Evolutionary conservation across 768 basidiomycete genomes (phyloP), one percentile per base, ranked within the genome.

Genomic region (Infundibulicybe gibba): DNA sequence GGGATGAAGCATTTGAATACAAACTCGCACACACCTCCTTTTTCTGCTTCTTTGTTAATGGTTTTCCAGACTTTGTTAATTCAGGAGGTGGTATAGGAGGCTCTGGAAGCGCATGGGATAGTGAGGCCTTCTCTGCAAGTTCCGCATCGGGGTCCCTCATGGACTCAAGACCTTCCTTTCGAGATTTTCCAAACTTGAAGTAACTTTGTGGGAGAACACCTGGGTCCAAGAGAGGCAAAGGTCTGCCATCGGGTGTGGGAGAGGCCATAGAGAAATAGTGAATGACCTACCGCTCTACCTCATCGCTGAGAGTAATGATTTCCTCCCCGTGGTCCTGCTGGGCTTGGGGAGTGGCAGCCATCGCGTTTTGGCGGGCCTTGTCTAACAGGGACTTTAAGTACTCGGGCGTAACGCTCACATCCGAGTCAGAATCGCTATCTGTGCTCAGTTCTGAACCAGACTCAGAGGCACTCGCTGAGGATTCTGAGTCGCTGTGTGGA

Each of bases 21-120:
- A 21, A 37, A 12, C 10, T 6, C 45, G 16, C 57, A 40, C 75
- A 39, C 54, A 90, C 89, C 52, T 79, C 83, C 64, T 84, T 89
- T 63, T 72, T 76, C 61, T 89, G 73, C 53, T 75, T 85, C 60
- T 81, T 90, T 12, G 85, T 91, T 38, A 90, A 63, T 6, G 78
- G 75, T 60, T 81, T 82, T 39, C 87, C 86, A 32, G 74, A 71
- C 48, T 78, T 79, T 38, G 75, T 73, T 3, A 83, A 62, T 50
- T 81, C 77, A 11, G 79, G 76, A 13, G 83, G 82, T 14, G 79
- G 80, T 43, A 76, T 63, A 32, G 87, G 88, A 4, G 83, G 79
- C 25, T 78, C 74, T 39, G 85, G 88, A 5, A 64, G 67, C 34
- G 67, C 63, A 16, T 57, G 64, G 16, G 71, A 72, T 11, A 79